Evolutionary conservation across 768 basidiomycete species (phyloP), one percentile per base, ranked within the genome.

Genomic region (Pholiota molesta): DNA sequence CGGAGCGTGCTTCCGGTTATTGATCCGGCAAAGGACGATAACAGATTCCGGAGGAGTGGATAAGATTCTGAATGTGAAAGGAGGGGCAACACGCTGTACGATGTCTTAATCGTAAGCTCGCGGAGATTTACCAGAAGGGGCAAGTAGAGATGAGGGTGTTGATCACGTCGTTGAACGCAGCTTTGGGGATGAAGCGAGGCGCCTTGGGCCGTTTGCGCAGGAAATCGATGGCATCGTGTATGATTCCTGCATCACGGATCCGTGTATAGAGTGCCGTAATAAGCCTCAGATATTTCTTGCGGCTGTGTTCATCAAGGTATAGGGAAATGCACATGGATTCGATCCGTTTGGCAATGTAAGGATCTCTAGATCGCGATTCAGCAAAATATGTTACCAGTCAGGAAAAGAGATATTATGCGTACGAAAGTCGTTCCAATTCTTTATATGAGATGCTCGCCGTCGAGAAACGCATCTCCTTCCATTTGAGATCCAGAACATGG

Each of bases 1-100:
- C 68, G 69, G 44, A 83, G 65, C 29, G 72, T 74, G 17, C 44
- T 61, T 14, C 80, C 80, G 65, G 78, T 78, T n/a, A 74, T 67
- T 1, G 68, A 62, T 19, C 57, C 45, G 76, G 79, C 81, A 6
- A 78, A 79, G n/a, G 72, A 62, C 6, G 72, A 62, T 55, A 79
- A 73, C 47, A 81, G 72, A 5, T 68, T 59, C 10, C 71, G 64
- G 16, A 79, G 58, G 55, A 76, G 67, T 52, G 73, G 65, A 52
- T 58, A 58, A 10, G 57, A 58, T 39, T 19, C n/a, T 11, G 57
- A 51, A 53, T 63, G 54, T 13, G 62, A 51, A 21, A 60, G 44
- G 8, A 58, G 62, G 2, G 69, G 65, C n/a, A 69, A 68, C 16
- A 74, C 59, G 53, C 78, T 74, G 77, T 77, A 80, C 4, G 77